phyloP scores from a whole-genome alignment of 805 yeast genomes.

The Cyberlindnera bimundalis region DNA sequence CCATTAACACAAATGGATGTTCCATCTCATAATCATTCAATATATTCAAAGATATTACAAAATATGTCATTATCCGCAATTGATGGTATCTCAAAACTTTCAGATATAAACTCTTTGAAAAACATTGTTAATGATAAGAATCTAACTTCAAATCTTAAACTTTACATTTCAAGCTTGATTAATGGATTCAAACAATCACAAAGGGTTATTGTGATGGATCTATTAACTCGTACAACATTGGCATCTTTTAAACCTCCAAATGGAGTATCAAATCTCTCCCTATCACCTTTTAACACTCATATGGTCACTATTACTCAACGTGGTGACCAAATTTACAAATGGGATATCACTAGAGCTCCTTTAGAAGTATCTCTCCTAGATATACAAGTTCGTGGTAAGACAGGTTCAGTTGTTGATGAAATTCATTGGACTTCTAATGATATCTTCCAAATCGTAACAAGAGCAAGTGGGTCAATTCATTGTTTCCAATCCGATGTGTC shows the following conservation, averaged over 20 bases:
- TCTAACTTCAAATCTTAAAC: constrained; percentile 13
- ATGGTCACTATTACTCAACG: constrained; percentile 50
- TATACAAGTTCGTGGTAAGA: constrained; percentile 59
- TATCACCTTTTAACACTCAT: constrained; percentile 59
- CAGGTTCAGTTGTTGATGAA: constrained; percentile 49
- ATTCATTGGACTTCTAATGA: constrained; percentile 52
- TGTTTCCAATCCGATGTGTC: constrained; percentile 43
- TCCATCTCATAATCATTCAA: constrained; percentile 21
- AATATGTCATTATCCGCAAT: constrained; percentile 49
- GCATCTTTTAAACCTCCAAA: constrained; percentile 54
- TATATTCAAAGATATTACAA: constrained; percentile 35
- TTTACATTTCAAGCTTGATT: constrained; percentile 17
- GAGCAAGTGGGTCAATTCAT: constrained; percentile 56
- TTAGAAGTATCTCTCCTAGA: constrained; percentile 51
- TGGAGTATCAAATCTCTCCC: constrained; percentile 56
- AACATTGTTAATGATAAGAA: constrained; percentile 15
- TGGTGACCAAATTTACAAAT: constrained; percentile 61
- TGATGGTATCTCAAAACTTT: constrained; percentile 45
- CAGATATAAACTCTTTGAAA: constrained; percentile 34
- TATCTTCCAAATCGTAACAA: constrained; percentile 46
- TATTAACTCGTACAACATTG: constrained; percentile 37
- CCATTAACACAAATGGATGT: constrained; percentile 18
- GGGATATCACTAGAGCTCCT: constrained; percentile 58
- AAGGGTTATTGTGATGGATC: constrained; percentile 45
- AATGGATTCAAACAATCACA: constrained; percentile 23